A percentile compares a stretch with the other conserved stretches of the same genome.
phyloP scores from a whole-genome alignment of 441 rosid genomes.

The Viola pubescens region DNA sequence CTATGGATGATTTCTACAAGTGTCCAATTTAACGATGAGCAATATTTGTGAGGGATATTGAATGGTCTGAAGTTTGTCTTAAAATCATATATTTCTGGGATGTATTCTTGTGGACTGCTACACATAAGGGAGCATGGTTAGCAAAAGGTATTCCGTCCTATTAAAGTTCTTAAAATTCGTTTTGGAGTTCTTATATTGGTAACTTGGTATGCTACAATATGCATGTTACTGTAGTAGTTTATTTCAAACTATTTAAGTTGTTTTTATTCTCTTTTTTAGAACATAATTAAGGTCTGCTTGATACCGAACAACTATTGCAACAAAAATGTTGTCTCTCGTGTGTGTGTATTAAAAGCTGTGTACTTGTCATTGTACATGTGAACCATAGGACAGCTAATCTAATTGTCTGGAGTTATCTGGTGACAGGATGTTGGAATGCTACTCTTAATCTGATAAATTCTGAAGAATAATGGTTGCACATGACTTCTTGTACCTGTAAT shows the following conservation, averaged over 20 bases:
- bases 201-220: background rate
- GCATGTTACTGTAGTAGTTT: background rate
- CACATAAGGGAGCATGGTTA: slow-evolving; percentile 25
- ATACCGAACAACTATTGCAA: too few species aligned
- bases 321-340: too few species aligned
- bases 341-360: background rate
- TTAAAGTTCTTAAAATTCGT: background rate
- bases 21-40: background rate
- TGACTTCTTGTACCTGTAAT: too few species aligned
- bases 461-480: background rate
- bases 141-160: background rate
- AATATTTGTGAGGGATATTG: slow-evolving; percentile 2
- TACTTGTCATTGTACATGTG: background rate
- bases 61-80: slow-evolving; percentile 17
- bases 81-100: slow-evolving; percentile 7
- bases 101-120: slow-evolving; percentile 11
- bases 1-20: too few species aligned
- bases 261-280: background rate
- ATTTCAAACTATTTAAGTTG: background rate
- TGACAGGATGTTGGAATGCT: background rate
- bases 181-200: background rate
- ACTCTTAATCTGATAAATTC: background rate
- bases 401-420: background rate
- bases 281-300: too few species aligned
- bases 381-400: background rate